Evolutionary conservation across 495 filamentous ascomycete species (phyloP).

Genomic region (Neurospora sp.): DNA sequence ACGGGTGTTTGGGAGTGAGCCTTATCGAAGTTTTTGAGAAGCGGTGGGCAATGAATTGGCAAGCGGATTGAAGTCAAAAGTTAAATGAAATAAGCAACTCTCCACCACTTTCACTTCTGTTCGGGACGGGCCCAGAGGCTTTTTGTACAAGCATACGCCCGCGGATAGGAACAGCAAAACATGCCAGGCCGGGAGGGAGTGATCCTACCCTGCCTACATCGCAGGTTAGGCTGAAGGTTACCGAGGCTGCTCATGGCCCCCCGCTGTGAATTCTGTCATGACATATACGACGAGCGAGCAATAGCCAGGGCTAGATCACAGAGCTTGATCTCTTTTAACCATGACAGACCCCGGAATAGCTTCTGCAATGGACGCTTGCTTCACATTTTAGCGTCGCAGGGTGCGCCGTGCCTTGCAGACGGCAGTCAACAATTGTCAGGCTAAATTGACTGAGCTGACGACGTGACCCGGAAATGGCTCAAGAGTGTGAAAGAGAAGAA

Average conservation of each 20-base stretch:
- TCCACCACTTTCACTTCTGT: background rate
- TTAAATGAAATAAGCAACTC: background rate
- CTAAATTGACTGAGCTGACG: constrained; percentile 12
- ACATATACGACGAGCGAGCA: background rate
- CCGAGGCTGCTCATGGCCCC: background rate
- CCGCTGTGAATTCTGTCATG: background rate
- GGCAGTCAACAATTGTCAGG: constrained; percentile 11
- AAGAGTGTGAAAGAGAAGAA: background rate
- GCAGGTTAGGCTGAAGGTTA: background rate
- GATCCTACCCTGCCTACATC: background rate
- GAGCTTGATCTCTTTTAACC: background rate
- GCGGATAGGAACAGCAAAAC: background rate
- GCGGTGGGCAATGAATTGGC: background rate
- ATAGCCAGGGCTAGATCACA: background rate
- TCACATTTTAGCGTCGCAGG: background rate
- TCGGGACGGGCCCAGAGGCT: background rate
- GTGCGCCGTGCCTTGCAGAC: constrained; percentile 21
- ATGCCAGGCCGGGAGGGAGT: background rate
- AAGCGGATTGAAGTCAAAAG: background rate
- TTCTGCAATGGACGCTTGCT: background rate
- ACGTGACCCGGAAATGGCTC: background rate
- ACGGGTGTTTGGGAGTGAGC: background rate
- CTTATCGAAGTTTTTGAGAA: background rate
- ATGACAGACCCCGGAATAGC: background rate
- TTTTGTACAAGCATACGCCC: background rate